phyloP scores from a whole-genome alignment of 495 filamentous ascomycete species.

The Penicillium mononematosum region DNA sequence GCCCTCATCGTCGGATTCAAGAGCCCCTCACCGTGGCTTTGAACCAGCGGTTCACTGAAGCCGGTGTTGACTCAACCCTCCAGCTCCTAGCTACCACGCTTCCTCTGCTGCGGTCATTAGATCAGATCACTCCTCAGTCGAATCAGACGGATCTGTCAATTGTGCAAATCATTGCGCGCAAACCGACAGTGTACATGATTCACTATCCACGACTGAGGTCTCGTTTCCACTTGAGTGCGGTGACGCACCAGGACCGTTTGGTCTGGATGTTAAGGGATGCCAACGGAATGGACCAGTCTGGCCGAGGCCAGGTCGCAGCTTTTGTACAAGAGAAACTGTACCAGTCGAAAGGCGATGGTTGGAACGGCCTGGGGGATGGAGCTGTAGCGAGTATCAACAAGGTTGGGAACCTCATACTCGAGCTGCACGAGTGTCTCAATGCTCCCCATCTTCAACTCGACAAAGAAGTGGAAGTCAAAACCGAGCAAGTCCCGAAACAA shows the following conservation, averaged over 20 bases:
- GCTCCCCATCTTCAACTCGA: constrained; percentile 16
- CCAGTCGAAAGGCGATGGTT: constrained; percentile 46
- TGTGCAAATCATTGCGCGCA: constrained; percentile 42
- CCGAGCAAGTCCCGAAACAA: constrained; percentile 3
- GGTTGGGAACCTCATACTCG: constrained; percentile 42
- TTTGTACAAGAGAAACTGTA: constrained; percentile 36
- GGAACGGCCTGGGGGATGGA: constrained; percentile 50
- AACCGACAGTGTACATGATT: constrained; percentile 44
- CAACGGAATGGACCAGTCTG: constrained; percentile 17
- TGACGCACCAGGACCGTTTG: constrained; percentile 29
- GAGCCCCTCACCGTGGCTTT: constrained; percentile 61
- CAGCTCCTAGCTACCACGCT: constrained; percentile 60
- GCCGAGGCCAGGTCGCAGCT: constrained; percentile 18
- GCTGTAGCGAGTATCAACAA: constrained; percentile 39
- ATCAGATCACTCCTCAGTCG: constrained; percentile 37
- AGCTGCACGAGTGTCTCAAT: constrained; percentile 35
- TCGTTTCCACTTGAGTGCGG: constrained; percentile 38
- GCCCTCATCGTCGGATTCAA: constrained; percentile 73
- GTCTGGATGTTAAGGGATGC: constrained; percentile 47
- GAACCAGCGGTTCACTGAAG: constrained; percentile 49
- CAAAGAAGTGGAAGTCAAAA: constrained; percentile 8
- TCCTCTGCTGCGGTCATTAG: constrained; percentile 65
- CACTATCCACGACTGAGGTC: constrained; percentile 40
- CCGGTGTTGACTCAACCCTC: constrained; percentile 55
- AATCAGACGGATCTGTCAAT: constrained; percentile 25